phyloP scores from a whole-genome alignment of 1,284 basidiomycete species.

The Melanopsichium pennsylvanicum region DNA sequence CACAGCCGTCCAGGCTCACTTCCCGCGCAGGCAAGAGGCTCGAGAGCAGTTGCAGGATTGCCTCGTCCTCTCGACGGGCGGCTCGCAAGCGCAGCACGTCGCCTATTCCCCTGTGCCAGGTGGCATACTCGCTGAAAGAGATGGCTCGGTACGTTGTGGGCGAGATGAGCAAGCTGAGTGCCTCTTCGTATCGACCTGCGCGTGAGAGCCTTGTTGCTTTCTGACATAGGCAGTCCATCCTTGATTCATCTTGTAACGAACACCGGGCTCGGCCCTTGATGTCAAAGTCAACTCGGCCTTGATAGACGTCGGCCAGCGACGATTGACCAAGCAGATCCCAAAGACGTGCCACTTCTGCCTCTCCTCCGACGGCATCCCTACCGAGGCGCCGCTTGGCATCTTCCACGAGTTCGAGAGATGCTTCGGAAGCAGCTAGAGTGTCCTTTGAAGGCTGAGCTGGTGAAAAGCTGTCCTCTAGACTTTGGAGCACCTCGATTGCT shows the following conservation, averaged over 20 bases:
- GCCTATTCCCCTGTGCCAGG: constrained; percentile 20
- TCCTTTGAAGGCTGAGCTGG: constrained; percentile 22
- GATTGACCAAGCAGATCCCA: constrained; percentile 25
- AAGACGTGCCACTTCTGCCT: constrained; percentile 14
- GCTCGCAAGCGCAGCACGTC: constrained; percentile 31
- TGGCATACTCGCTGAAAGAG: constrained; percentile 25
- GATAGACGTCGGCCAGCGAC: constrained; percentile 24
- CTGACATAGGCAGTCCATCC: constrained; percentile 21
- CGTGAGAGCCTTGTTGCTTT: constrained; percentile 17
- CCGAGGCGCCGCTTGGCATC: constrained; percentile 38
- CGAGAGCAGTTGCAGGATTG: constrained; percentile 10
- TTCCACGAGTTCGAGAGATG: constrained; percentile 32
- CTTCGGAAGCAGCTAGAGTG: constrained; percentile 11
- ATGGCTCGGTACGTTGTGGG: constrained; percentile 12
- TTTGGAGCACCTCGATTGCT: constrained; percentile 22
- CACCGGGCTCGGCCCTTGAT: not conserved
- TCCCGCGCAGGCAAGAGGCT: constrained; percentile 6
- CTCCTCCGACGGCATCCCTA: constrained; percentile 4
- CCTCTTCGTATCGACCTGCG: constrained; percentile 33
- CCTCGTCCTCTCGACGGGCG: constrained; percentile 22
- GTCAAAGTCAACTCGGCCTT: not conserved
- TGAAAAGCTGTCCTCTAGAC: constrained; percentile 8
- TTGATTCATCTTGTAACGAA: constrained; percentile 10
- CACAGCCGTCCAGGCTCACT: not conserved
- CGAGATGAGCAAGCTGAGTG: constrained; percentile 23